Evolutionary conservation across 2,329 filamentous ascomycete species (phyloP).

Genomic region (Ophiostoma tasmaniense): DNA sequence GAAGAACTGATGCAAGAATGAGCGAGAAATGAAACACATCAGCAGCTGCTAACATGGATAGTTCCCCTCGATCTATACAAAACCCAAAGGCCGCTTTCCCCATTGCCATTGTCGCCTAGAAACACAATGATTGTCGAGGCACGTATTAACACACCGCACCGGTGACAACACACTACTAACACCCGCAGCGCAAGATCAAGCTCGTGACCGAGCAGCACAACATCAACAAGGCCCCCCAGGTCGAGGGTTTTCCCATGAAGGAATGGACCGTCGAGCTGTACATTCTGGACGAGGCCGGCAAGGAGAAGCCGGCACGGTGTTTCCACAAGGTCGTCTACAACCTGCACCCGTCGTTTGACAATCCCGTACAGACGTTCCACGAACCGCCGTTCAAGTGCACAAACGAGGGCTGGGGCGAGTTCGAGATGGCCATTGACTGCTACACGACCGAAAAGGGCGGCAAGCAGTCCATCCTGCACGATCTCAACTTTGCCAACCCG

Average conservation of each 20-base stretch:
- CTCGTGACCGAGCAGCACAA: constrained; percentile 85
- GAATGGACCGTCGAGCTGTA: constrained; percentile 83
- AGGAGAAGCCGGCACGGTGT: constrained; percentile 70
- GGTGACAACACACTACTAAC: neutral
- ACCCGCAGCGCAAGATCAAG: constrained; percentile 77
- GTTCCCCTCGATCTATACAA: neutral
- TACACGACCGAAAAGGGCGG: constrained; percentile 77
- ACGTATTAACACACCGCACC: too few relatives aligned
- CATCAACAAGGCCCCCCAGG: constrained; percentile 64
- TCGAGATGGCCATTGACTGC: constrained; percentile 84
- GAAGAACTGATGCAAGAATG: neutral
- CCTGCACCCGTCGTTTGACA: constrained; percentile 87
- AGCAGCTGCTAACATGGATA: neutral
- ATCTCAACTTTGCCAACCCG: constrained; percentile 79
- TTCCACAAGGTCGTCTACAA: constrained; percentile 92
- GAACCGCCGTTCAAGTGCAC: constrained; percentile 79
- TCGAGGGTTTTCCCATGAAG: constrained; percentile 86
- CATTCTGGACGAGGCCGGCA: constrained; percentile 76
- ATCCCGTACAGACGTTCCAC: constrained; percentile 73
- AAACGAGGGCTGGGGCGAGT: constrained; percentile 98
- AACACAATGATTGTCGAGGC: constrained; percentile 34
- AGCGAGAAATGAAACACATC: too few relatives aligned
- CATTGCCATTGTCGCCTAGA: neutral
- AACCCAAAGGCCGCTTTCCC: neutral
- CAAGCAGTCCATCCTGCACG: constrained; percentile 72